Evolutionary conservation across 2,329 filamentous ascomycete species (phyloP).

Genomic region (Xylaria sp.): DNA sequence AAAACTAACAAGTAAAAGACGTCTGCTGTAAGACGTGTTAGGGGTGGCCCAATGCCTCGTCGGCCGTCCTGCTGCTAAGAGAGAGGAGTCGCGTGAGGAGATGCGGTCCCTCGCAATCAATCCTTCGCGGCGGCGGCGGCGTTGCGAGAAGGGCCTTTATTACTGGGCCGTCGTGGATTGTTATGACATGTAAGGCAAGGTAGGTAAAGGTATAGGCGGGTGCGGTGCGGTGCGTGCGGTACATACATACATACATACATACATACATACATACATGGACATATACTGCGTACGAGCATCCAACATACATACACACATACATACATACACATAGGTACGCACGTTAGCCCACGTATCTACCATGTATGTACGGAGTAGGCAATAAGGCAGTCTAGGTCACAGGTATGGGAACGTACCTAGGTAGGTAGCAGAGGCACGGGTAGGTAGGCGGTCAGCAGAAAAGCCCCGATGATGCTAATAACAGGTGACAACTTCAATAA

Average conservation of each 20-base stretch:
- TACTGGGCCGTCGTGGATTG: neutral
- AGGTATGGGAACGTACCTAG: no score
- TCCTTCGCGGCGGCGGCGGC: neutral
- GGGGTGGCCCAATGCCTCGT: constrained; percentile 19
- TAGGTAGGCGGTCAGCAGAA: neutral
- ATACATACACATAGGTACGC: no score
- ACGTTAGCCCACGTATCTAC: no score
- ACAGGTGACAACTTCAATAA: neutral
- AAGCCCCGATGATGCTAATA: neutral
- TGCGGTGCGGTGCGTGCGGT: constrained; percentile 10
- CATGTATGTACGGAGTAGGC: no score
- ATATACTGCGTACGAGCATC: no score
- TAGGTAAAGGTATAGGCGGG: constrained; percentile 2
- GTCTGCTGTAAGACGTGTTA: constrained; percentile 31
- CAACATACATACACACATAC: no score
- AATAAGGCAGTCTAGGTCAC: no score
- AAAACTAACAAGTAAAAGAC: constrained; percentile 28
- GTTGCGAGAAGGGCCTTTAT: no score
- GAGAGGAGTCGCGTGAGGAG: constrained; percentile 26
- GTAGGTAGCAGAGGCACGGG: no score
- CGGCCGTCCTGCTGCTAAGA: no score
- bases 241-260: constrained; percentile 3
- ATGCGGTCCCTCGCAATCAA: constrained; percentile 2
- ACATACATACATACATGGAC: no score
- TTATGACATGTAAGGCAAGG: neutral